Evolutionary conservation across 176 grass and related monocot species (phyloP).

Genomic region (Musa troglodytarum): DNA sequence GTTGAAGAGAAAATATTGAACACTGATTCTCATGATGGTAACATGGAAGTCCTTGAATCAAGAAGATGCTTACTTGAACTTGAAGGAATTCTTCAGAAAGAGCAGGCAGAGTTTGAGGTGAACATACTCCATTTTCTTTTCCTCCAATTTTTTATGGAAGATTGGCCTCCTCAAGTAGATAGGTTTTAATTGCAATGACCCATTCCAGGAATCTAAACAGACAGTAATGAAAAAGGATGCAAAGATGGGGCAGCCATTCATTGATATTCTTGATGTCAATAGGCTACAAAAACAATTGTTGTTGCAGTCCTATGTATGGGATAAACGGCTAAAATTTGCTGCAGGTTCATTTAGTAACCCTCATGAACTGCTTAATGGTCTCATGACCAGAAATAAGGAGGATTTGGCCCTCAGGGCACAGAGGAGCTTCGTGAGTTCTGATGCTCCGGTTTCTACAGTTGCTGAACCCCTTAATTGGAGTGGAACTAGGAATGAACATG

Average conservation of each 20-base stretch:
- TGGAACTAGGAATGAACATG: not conserved
- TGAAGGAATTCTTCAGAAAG: slow-evolving; percentile 62
- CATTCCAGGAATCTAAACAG: slow-evolving; percentile 60
- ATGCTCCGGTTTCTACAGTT: slow-evolving; percentile 23
- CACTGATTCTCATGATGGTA: slow-evolving; percentile 67
- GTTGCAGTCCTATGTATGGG: slow-evolving; percentile 89
- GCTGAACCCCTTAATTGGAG: slow-evolving; percentile 21
- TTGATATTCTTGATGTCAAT: slow-evolving; percentile 97
- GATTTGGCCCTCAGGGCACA: slow-evolving; percentile 27
- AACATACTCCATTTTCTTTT: slow-evolving; percentile 7
- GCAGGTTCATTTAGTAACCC: slow-evolving; percentile 47
- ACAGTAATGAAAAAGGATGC: slow-evolving; percentile 57
- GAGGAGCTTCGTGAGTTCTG: slow-evolving; percentile 26
- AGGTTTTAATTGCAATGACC: slow-evolving; percentile 24
- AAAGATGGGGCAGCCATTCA: slow-evolving; percentile 38
- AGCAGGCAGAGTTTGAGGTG: slow-evolving; percentile 74
- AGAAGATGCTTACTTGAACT: slow-evolving; percentile 67
- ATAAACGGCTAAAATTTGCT: slow-evolving; percentile 62
- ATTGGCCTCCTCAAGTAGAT: not conserved
- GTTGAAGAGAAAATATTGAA: slow-evolving; percentile 51
- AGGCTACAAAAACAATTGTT: slow-evolving; percentile 66
- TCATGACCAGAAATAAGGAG: slow-evolving; percentile 37
- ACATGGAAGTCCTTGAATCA: slow-evolving; percentile 57
- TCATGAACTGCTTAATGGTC: slow-evolving; percentile 23
- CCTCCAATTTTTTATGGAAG: not conserved